Evolutionary conservation across 306 rosid species (phyloP).

Genomic region (Erythrophleum fordii): DNA sequence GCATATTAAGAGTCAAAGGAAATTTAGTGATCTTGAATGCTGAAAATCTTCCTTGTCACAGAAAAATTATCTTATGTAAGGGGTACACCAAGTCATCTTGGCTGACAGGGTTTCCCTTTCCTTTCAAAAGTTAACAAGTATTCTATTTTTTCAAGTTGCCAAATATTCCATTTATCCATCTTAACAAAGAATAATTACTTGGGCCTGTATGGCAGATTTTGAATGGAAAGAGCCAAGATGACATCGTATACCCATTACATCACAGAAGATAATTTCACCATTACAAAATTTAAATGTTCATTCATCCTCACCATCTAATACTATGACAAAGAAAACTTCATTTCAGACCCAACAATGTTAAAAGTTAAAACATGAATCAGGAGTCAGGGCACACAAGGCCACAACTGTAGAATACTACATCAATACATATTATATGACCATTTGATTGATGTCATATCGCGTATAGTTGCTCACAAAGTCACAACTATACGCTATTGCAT

Average conservation of each 20-base stretch:
- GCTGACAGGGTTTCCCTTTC: not conserved
- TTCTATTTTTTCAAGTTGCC: too few species aligned
- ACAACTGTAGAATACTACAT: not conserved
- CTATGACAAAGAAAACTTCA: not conserved
- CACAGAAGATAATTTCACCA: not conserved
- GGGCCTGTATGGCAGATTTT: not conserved
- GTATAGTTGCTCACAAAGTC: not conserved
- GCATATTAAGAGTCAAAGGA: conserved; percentile 22
- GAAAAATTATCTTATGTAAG: not conserved
- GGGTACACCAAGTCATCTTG: not conserved
- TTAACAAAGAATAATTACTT: not conserved
- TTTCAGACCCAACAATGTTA: conserved; percentile 12
- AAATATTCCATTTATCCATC: not conserved
- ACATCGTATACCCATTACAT: not conserved
- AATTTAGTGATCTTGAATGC: conserved; percentile 13
- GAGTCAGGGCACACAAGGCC: not conserved
- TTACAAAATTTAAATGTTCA: not conserved
- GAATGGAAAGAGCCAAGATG: not conserved
- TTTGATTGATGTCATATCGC: not conserved
- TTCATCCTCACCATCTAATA: not conserved
- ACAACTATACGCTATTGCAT: not conserved
- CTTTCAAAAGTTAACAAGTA: not conserved
- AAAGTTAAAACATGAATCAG: not conserved
- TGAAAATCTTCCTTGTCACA: not conserved
- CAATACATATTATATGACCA: not conserved